Conservation (phyloP, 352 stramenopile genomes). For the Pythium biforme region DNA sequence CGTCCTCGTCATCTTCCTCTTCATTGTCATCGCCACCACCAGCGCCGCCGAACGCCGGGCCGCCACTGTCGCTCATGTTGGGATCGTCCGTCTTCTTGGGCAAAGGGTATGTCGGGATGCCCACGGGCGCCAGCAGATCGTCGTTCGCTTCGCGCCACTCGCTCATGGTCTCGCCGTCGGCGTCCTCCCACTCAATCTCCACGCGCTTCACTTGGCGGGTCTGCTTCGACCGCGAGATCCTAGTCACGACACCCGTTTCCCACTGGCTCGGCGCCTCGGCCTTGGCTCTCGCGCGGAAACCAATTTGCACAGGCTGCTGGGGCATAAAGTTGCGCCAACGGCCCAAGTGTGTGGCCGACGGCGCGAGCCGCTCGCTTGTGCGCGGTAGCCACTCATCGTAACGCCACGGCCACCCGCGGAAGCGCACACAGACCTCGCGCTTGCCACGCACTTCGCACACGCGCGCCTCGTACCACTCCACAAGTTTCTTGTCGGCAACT, state of each 20-base stretch:
- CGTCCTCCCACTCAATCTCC: constrained; percentile 7
- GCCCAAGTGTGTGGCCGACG: constrained; percentile 58
- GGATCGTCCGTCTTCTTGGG: not conserved
- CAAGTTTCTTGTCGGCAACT: constrained; percentile 14
- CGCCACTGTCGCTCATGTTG: not conserved
- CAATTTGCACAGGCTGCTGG: constrained; percentile 23
- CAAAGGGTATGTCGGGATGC: constrained; percentile 16
- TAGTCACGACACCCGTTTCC: constrained; percentile 2
- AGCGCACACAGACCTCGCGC: constrained; percentile 76
- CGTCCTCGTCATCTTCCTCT: not conserved
- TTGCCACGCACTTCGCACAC: constrained; percentile 53
- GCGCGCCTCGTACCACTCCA: constrained; percentile 31
- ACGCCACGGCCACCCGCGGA: constrained; percentile 88
- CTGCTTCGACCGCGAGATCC: not conserved
- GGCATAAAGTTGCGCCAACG: constrained; percentile 28
- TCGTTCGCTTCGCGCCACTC: constrained; percentile 21
- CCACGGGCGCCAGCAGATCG: constrained; percentile 23
- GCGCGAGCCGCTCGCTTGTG: constrained; percentile 75
- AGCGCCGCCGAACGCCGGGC: not conserved
- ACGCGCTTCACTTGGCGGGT: constrained; percentile 3
- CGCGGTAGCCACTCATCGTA: constrained; percentile 91
- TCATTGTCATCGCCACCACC: not conserved
- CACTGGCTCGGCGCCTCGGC: constrained; percentile 19
- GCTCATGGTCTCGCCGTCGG: not conserved
- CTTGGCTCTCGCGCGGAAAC: constrained; percentile 7